These are phyloP conservation scores for Exophiala alcalophila DNA, from an alignment of 2,329 filamentous ascomycete genomes.

Conservation along the genomic window DNA sequence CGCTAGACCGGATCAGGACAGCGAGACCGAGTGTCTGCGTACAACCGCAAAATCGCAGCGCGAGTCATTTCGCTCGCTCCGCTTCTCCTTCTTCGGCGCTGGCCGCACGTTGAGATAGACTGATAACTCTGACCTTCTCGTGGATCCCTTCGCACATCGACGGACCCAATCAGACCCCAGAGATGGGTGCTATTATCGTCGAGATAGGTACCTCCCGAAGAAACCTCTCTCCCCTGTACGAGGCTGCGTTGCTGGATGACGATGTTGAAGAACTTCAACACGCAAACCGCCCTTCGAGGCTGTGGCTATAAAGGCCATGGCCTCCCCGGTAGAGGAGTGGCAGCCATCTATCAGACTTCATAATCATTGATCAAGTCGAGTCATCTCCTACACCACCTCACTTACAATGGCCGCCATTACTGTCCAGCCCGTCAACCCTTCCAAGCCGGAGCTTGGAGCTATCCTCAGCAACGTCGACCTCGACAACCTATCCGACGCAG, in stretches of 20 bases:
- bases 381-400: background rate
- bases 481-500: slow-evolving; percentile 61
- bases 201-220: slow-evolving; percentile 12
- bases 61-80: too few relatives aligned
- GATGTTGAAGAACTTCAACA: background rate
- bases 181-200: background rate
- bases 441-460: slow-evolving; percentile 56
- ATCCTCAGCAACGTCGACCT: slow-evolving; percentile 57
- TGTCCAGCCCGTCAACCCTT: slow-evolving; percentile 17
- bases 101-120: background rate
- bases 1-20: too few relatives aligned
- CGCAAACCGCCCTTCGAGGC: background rate
- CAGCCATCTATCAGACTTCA: background rate
- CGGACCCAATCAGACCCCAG: slow-evolving; percentile 2
- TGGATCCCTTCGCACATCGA: background rate
- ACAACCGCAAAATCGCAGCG: too few relatives aligned
- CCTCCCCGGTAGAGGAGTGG: background rate
- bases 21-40: too few relatives aligned
- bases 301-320: background rate
- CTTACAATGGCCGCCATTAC: slow-evolving; percentile 19
- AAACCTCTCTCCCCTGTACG: slow-evolving; percentile 8
- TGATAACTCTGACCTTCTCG: background rate
- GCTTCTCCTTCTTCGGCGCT: background rate
- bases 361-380: background rate
- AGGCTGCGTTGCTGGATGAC: slow-evolving; percentile 2